Evolutionary conservation across 345 rosid species (phyloP).

Genomic region (Rhodamnia rubescens): DNA sequence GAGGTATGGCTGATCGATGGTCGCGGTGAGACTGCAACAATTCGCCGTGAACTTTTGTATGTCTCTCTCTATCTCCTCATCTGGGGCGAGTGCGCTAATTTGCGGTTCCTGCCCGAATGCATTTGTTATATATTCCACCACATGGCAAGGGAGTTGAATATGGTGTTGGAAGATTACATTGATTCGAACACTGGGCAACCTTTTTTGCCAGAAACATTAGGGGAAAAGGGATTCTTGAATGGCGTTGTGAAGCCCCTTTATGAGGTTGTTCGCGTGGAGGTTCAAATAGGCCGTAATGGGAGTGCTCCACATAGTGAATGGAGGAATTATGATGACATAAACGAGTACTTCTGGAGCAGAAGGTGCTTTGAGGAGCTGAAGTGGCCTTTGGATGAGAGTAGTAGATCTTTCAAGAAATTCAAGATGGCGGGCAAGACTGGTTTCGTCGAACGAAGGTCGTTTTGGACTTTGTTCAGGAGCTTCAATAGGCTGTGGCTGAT

Average conservation of each 20-base stretch:
- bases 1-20: slow-evolving; percentile 18
- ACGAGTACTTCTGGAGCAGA: slow-evolving; percentile 82
- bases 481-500: slow-evolving; percentile 72
- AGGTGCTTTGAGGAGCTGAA: slow-evolving; percentile 59
- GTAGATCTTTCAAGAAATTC: slow-evolving; percentile 39
- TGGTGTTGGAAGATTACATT: slow-evolving; percentile 17
- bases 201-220: slow-evolving; percentile 30
- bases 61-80: slow-evolving; percentile 36
- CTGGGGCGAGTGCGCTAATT: slow-evolving; percentile 61
- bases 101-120: slow-evolving; percentile 49
- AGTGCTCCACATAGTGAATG: slow-evolving; percentile 60
- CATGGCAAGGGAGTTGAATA: slow-evolving; percentile 40
- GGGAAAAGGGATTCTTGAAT: slow-evolving; percentile 51
- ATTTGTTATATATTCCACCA: slow-evolving; percentile 47
- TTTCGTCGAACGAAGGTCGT: slow-evolving; percentile 81
- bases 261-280: slow-evolving; percentile 36
- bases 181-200: slow-evolving; percentile 48
- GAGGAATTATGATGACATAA: slow-evolving; percentile 87
- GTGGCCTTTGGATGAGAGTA: slow-evolving; percentile 54
- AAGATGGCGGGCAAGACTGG: slow-evolving; percentile 48
- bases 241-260: slow-evolving; percentile 60
- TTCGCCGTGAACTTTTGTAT: slow-evolving; percentile 39
- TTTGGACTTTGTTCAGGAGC: slow-evolving; percentile 72
- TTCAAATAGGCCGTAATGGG: slow-evolving; percentile 47
- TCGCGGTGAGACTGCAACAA: slow-evolving; percentile 3